These are phyloP conservation scores for Tolypocladium capitatum DNA, from an alignment of 2,329 filamentous ascomycete genomes.

Conservation along the genomic window DNA sequence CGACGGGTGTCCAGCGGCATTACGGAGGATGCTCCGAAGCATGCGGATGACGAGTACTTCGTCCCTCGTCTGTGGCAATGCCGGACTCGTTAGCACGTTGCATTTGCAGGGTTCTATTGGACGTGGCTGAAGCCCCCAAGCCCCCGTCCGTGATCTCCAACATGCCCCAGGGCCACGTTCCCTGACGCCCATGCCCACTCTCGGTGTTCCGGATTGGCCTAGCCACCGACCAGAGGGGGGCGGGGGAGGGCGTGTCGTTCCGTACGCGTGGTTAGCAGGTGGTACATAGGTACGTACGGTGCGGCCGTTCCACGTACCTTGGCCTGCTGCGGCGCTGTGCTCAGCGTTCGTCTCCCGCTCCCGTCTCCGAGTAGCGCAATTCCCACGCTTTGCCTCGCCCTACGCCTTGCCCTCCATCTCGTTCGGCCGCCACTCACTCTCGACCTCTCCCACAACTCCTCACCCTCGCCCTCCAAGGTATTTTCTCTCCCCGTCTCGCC, in stretches of 20 bases:
- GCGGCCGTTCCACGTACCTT: too few species aligned
- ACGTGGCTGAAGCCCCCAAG: not conserved
- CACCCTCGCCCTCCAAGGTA: not conserved
- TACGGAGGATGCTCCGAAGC: too few species aligned
- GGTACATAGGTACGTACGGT: too few species aligned
- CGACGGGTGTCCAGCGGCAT: too few species aligned
- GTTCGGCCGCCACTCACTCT: not conserved
- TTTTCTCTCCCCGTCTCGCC: not conserved
- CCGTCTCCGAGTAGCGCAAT: not conserved
- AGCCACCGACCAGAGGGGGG: too few species aligned
- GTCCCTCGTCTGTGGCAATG: too few species aligned
- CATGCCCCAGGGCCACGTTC: slow-evolving; percentile 1
- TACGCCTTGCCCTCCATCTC: not conserved
- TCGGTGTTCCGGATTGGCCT: slow-evolving; percentile 3
- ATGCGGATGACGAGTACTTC: too few species aligned
- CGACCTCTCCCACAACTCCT: not conserved
- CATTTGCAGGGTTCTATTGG: not conserved
- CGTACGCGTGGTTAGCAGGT: not conserved
- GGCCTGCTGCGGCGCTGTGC: not conserved
- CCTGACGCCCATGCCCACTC: not conserved
- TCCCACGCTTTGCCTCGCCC: not conserved
- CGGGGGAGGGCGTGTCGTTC: too few species aligned
- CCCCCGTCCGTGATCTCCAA: too few species aligned
- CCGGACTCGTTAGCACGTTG: not conserved
- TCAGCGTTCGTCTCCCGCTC: not conserved